These are phyloP conservation scores for Agarophyton chilense DNA, from an alignment of 23 red algal genomes.

Conservation along the genomic window DNA sequence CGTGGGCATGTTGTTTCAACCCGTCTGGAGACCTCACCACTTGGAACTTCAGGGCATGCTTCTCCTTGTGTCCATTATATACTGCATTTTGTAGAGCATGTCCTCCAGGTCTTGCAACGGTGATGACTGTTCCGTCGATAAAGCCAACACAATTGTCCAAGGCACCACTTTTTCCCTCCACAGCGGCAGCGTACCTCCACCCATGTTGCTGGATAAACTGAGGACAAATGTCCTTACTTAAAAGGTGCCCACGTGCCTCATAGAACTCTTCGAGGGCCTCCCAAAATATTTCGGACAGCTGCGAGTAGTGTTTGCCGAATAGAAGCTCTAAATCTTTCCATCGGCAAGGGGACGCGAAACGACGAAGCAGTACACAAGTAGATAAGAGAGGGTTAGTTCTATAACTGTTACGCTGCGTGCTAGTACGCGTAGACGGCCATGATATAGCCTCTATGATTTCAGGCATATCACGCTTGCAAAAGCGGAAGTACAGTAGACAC, in stretches of 20 bases:
- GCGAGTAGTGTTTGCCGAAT: not conserved
- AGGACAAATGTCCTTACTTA: not conserved
- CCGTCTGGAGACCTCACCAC: not conserved
- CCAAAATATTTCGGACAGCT: constrained; percentile 44
- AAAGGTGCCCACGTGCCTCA: not conserved
- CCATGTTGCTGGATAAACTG: too few relatives aligned
- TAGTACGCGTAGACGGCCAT: too few relatives aligned
- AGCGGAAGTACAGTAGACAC: too few relatives aligned
- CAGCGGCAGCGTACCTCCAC: not conserved
- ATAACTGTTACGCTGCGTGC: too few relatives aligned
- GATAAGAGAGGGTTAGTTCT: not conserved
- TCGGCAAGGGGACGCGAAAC: constrained; percentile 1
- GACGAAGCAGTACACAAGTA: constrained; percentile 1
- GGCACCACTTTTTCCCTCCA: not conserved
- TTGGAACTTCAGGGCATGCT: not conserved
- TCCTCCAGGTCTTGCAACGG: not conserved
- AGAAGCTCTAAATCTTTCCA: constrained; percentile 29
- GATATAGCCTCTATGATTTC: too few relatives aligned
- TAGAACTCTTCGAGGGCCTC: not conserved
- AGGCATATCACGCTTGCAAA: too few relatives aligned
- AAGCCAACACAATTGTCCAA: not conserved
- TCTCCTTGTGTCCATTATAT: constrained; percentile 15
- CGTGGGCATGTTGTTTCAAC: not conserved
- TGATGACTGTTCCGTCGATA: constrained; percentile 9
- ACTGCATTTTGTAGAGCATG: not conserved